phyloP scores from a whole-genome alignment of 768 basidiomycete genomes.

The Auricularia heimuer region DNA sequence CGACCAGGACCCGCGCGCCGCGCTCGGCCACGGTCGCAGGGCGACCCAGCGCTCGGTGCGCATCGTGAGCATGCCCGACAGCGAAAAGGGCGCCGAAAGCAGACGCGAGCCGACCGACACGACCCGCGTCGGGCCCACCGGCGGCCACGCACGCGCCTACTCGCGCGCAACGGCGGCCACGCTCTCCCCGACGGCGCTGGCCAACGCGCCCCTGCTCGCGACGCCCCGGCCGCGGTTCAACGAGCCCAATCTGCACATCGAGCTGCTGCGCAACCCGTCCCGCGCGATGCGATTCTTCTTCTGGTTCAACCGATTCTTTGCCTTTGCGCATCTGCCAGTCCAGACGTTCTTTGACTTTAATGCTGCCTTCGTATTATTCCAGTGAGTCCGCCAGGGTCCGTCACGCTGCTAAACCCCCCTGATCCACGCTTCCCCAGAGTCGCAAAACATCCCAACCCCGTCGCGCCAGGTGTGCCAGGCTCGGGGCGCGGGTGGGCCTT shows the following conservation, averaged over 20 bases:
- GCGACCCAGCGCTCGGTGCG: slow-evolving; percentile 75
- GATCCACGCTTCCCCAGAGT: slow-evolving; percentile 36
- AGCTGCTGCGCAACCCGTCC: slow-evolving; percentile 55
- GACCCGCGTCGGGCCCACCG: slow-evolving; percentile 28
- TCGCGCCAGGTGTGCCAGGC: slow-evolving; percentile 56
- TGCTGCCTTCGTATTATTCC: slow-evolving; percentile 68
- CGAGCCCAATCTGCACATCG: slow-evolving; percentile 56
- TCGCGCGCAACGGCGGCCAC: slow-evolving; percentile 43
- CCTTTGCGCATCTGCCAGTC: slow-evolving; percentile 60
- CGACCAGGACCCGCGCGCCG: slow-evolving; percentile 9
- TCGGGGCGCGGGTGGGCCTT: slow-evolving; percentile 75
- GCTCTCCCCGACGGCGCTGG: slow-evolving; percentile 35
- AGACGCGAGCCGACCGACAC: slow-evolving; percentile 25
- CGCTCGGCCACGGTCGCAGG: slow-evolving; percentile 52
- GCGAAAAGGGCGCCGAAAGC: slow-evolving; percentile 2
- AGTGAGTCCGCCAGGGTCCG: slow-evolving; percentile 43
- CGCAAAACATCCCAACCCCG: slow-evolving; percentile 63
- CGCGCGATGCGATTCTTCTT: slow-evolving; percentile 48
- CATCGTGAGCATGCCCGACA: slow-evolving; percentile 43
- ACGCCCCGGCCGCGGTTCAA: slow-evolving; percentile 45
- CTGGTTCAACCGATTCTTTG: slow-evolving; percentile 58
- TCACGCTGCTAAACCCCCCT: slow-evolving; percentile 1
- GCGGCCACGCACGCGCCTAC: slow-evolving; percentile 38
- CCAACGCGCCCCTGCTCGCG: slow-evolving; percentile 22
- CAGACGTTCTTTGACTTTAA: slow-evolving; percentile 89